These are phyloP conservation scores for Candida incommunis DNA, from an alignment of 805 yeast genomes.

Conservation along the genomic window DNA sequence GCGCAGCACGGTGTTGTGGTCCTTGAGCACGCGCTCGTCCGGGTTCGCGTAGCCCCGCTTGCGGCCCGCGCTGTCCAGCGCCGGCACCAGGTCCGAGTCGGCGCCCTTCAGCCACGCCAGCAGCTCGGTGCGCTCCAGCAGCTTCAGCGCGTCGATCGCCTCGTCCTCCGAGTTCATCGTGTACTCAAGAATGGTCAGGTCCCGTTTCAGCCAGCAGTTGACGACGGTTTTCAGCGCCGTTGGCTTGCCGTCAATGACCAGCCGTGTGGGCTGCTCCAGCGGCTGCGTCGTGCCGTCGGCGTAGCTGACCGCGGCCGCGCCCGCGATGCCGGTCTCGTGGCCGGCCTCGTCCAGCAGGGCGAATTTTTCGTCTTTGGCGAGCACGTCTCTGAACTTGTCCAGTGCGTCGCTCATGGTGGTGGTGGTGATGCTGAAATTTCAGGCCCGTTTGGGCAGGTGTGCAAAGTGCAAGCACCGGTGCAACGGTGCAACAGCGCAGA, in stretches of 20 bases:
- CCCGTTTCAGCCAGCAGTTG: conserved; percentile 68
- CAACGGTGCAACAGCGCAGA: no score
- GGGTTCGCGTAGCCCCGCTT: conserved; percentile 6
- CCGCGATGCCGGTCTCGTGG: not conserved
- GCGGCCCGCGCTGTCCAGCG: not conserved
- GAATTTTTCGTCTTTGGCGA: not conserved
- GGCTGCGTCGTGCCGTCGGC: not conserved
- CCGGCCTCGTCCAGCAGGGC: not conserved
- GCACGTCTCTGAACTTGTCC: not conserved
- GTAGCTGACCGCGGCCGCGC: not conserved
- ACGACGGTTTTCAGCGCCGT: conserved; percentile 42
- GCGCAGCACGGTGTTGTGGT: conserved; percentile 28
- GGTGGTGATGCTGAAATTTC: not conserved
- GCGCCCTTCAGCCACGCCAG: conserved; percentile 69
- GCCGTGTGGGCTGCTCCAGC: not conserved
- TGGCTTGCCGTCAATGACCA: not conserved
- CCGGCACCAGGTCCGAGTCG: conserved; percentile 25
- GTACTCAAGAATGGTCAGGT: conserved; percentile 69
- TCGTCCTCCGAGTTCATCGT: conserved; percentile 54
- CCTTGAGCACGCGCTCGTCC: conserved; percentile 28
- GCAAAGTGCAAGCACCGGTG: no score
- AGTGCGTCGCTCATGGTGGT: not conserved
- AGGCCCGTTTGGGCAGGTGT: no score
- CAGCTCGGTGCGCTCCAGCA: conserved; percentile 74
- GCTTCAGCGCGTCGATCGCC: conserved; percentile 57